A percentile compares a stretch with the other conserved stretches of the same genome.
phyloP scores from a whole-genome alignment of 495 filamentous ascomycete genomes.

The Oleoguttula mirabilis region DNA sequence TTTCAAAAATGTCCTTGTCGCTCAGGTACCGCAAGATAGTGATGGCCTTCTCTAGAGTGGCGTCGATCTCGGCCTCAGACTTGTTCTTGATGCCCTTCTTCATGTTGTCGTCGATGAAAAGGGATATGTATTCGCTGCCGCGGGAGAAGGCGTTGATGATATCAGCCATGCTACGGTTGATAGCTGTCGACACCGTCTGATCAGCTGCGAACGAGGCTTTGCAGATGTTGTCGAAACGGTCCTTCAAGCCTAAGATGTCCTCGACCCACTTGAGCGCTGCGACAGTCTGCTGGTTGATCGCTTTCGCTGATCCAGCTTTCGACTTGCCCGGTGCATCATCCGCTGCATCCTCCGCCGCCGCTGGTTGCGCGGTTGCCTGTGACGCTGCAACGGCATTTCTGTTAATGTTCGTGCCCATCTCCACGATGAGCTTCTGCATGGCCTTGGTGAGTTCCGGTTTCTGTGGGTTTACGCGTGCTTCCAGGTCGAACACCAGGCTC shows the following conservation, averaged over 20 bases:
- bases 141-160: conserved; percentile 82
- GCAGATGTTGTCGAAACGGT: conserved; percentile 78
- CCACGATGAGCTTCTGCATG: conserved; percentile 61
- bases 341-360: conserved; percentile 20
- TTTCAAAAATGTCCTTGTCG: conserved; percentile 92
- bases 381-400: conserved; percentile 39
- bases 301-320: conserved; percentile 28
- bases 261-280: conserved; percentile 94
- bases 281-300: conserved; percentile 53
- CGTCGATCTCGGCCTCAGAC: conserved; percentile 81
- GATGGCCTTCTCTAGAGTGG: conserved; percentile 79
- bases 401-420: conserved; percentile 74
- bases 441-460: conserved; percentile 58
- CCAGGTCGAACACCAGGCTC: conserved; percentile 61
- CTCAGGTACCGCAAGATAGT: conserved; percentile 71
- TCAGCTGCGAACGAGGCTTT: conserved; percentile 56
- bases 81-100: conserved; percentile 89
- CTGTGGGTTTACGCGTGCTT: conserved; percentile 63
- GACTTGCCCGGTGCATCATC: conserved; percentile 25
- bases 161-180: conserved; percentile 72
- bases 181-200: conserved; percentile 62
- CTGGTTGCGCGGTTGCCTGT: conserved; percentile 15
- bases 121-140: conserved; percentile 81
- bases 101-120: conserved; percentile 95
- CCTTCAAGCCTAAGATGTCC: conserved; percentile 75